phyloP scores from a whole-genome alignment of 148 eudicot species.

The Salicornia ramosissima region DNA sequence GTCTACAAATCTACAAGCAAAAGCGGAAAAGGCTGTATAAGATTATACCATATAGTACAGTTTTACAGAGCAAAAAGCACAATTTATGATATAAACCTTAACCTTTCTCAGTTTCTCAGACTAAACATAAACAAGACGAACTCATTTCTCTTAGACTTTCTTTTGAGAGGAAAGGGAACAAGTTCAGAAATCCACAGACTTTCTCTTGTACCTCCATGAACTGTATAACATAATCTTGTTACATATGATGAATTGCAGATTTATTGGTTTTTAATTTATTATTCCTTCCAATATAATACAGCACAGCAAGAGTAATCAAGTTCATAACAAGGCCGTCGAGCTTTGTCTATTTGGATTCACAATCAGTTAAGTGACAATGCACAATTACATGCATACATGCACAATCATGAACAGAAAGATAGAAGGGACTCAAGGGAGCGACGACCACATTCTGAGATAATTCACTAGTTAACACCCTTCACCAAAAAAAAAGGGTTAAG shows the following conservation, averaged over 20 bases:
- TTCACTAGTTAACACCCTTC: background rate
- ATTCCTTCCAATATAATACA: background rate
- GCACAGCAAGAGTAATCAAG: background rate
- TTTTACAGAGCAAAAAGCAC: background rate
- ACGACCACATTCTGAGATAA: background rate
- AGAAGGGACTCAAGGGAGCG: background rate
- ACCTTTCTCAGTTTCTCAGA: no score
- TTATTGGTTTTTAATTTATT: background rate
- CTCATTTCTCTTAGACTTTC: background rate
- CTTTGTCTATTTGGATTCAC: background rate
- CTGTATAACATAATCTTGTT: background rate
- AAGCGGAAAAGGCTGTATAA: background rate
- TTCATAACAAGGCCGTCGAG: background rate
- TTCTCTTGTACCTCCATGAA: background rate
- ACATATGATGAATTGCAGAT: background rate
- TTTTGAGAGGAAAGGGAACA: background rate
- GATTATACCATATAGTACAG: background rate
- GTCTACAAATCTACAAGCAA: background rate
- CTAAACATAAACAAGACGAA: background rate
- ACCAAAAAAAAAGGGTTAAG: no score
- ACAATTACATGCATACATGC: background rate
- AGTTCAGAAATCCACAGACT: background rate
- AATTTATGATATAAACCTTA: background rate
- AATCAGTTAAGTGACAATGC: background rate
- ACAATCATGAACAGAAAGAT: constrained; percentile 5